These are phyloP conservation scores for Colletotrichum orbiculare DNA, from an alignment of 2,329 filamentous ascomycete species.

Conservation along the genomic window DNA sequence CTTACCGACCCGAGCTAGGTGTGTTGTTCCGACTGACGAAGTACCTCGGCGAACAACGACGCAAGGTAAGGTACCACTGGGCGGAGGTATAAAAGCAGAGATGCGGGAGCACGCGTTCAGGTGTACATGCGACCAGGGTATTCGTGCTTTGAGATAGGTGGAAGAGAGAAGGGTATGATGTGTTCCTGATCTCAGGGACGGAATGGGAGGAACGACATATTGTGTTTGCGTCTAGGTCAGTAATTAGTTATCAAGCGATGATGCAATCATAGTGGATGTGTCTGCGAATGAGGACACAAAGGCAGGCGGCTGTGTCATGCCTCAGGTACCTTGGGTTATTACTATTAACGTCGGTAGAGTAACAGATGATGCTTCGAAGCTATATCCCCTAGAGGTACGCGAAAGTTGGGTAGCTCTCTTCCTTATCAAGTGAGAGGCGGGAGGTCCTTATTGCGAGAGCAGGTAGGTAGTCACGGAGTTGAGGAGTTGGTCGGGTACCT, in stretches of 20 bases:
- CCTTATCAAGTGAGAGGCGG: too few species aligned
- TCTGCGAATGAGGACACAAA: too few species aligned
- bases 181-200: slow-evolving; percentile 4
- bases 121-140: slow-evolving; percentile 20
- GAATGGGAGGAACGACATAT: background rate
- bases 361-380: too few species aligned
- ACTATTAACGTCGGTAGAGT: too few species aligned
- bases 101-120: background rate
- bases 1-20: slow-evolving; percentile 12
- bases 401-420: too few species aligned
- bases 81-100: slow-evolving; percentile 1
- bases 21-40: background rate
- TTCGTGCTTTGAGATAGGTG: background rate
- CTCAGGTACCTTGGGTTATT: too few species aligned
- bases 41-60: slow-evolving; percentile 3
- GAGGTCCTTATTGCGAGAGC: background rate
- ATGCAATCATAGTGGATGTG: too few species aligned
- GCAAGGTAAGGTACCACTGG: slow-evolving; percentile 30
- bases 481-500: background rate
- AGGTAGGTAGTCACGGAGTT: background rate
- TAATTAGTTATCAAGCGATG: too few species aligned
- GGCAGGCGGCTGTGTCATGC: too few species aligned
- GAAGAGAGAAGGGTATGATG: too few species aligned
- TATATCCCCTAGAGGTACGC: too few species aligned
- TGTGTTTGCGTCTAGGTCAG: background rate